phyloP scores from a whole-genome alignment of 2,329 filamentous ascomycete genomes.

The Colletotrichum chrysophilum region DNA sequence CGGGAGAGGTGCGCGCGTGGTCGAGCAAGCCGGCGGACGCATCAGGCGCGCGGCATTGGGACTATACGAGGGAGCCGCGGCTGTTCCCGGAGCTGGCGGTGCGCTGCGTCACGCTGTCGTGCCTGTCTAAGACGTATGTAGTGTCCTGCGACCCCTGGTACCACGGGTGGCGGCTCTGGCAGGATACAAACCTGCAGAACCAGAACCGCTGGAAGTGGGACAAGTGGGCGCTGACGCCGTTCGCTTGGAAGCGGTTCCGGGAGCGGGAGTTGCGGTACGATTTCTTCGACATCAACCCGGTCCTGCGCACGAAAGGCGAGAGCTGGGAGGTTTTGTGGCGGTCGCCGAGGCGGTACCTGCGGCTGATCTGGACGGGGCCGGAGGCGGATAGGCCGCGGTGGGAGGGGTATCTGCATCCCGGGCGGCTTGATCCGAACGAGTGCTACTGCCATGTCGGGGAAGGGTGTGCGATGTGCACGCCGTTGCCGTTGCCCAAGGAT shows the following conservation, averaged over 20 bases:
- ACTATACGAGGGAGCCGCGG: background rate
- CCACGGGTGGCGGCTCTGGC: background rate
- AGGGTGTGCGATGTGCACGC: background rate
- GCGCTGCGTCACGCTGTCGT: background rate
- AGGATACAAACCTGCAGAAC: background rate
- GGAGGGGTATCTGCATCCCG: background rate
- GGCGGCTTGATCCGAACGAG: background rate
- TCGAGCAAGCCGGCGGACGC: slow-evolving; percentile 1
- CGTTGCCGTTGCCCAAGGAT: background rate
- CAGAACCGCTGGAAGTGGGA: background rate
- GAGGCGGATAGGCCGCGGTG: background rate
- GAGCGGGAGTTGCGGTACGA: background rate
- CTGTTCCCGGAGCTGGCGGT: slow-evolving; percentile 11
- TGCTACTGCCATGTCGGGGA: slow-evolving; percentile 2
- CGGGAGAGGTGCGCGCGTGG: slow-evolving; percentile 11
- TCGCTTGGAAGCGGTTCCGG: background rate
- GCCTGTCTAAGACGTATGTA: background rate
- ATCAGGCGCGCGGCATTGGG: background rate
- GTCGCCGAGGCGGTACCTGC: background rate
- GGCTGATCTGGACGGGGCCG: background rate
- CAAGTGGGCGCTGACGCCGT: background rate
- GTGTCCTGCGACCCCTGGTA: background rate
- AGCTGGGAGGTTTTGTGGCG: background rate
- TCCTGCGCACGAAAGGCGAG: background rate
- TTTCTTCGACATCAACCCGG: background rate